phyloP scores from a whole-genome alignment of 441 rosid species.

The Viola pubescens region DNA sequence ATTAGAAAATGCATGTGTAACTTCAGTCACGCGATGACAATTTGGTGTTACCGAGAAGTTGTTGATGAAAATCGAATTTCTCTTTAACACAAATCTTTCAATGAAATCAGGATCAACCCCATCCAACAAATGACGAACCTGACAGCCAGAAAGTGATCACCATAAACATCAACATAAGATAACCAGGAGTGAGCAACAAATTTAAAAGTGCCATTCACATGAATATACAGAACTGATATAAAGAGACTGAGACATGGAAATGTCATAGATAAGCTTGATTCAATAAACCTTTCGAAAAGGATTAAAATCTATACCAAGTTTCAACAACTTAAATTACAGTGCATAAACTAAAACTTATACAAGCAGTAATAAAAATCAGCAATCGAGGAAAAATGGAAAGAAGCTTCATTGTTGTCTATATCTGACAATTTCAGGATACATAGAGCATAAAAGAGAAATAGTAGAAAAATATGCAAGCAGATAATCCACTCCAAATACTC shows the following conservation, averaged over 20 bases:
- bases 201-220: not conserved
- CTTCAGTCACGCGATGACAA: slow-evolving; percentile 77
- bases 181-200: not conserved
- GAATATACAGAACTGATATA: not conserved
- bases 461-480: too few species aligned
- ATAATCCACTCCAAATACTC: too few species aligned
- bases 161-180: slow-evolving; percentile 5
- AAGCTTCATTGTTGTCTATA: too few species aligned
- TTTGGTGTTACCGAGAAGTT: slow-evolving; percentile 84
- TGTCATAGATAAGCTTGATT: too few species aligned
- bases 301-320: not conserved
- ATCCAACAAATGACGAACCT: slow-evolving; percentile 54
- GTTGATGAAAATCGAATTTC: slow-evolving; percentile 38
- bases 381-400: too few species aligned
- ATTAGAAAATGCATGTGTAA: slow-evolving; percentile 42
- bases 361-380: too few species aligned
- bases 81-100: slow-evolving; percentile 33
- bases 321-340: not conserved
- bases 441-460: too few species aligned
- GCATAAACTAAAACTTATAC: too few species aligned
- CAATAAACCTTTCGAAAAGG: not conserved
- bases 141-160: slow-evolving; percentile 15
- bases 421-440: too few species aligned
- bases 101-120: slow-evolving; percentile 60
- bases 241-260: too few species aligned